Evolutionary conservation across 345 rosid species (phyloP).

Genomic region (Citrus medica): DNA sequence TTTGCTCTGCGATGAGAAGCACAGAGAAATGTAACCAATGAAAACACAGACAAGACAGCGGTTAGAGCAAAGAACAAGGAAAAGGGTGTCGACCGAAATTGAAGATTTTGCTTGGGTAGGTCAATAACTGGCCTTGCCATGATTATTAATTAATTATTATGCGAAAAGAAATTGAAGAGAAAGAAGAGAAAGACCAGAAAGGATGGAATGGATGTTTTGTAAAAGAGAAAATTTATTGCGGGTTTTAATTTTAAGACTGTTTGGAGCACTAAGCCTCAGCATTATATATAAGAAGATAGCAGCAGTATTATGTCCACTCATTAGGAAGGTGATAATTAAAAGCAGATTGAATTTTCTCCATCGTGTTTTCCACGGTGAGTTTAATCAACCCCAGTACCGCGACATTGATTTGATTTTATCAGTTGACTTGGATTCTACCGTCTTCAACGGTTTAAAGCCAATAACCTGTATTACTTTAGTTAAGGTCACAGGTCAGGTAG

Average conservation of each 20-base stretch:
- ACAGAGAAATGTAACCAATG: constrained; percentile 15
- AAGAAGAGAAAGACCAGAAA: background rate
- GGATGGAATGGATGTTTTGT: background rate
- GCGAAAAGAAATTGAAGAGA: background rate
- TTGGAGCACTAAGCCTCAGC: background rate
- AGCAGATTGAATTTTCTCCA: background rate
- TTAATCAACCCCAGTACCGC: background rate
- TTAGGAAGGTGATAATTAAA: background rate
- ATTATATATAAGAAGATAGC: background rate
- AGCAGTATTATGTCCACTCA: background rate
- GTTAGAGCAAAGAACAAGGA: background rate
- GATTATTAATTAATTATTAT: background rate
- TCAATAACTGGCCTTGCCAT: constrained; percentile 25
- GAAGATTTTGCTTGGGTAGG: background rate
- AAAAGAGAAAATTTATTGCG: background rate
- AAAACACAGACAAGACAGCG: constrained; percentile 12
- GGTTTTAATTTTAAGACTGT: background rate
- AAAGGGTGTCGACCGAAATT: background rate
- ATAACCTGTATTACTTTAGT: background rate
- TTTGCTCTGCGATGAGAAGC: constrained; percentile 13
- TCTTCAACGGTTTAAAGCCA: background rate
- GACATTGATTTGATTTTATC: background rate
- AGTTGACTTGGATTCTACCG: constrained; percentile 2
- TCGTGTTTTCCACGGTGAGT: background rate
- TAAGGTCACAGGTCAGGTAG: background rate